Base-by-base conservation (phyloP, 2,329 filamentous ascomycete genomes). In the Geoglossum cookeanum region DNA sequence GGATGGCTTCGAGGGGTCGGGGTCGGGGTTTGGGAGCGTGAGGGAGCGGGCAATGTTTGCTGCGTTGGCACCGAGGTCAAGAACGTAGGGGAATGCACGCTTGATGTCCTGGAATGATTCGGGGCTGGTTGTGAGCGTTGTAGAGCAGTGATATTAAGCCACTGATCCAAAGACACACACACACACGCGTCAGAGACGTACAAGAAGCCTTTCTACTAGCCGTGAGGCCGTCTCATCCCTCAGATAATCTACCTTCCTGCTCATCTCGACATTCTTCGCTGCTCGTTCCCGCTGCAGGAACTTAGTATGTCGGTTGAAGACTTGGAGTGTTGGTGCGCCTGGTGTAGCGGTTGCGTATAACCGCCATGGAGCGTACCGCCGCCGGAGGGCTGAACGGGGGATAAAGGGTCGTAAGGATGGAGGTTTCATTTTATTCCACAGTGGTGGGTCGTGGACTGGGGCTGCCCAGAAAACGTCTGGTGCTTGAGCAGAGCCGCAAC, bases 61-160 rank as follows among this genome's bases (percentile, higher is more conserved):
- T 60, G 91, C 87, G 68, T 97, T 95, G 60, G 92, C 91, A 60
- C 92, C 92, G 35, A 96, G 81, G 69, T 98, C 92, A 60, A 98
- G 84, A 29, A 89, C 88, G 62, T 80, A 78, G 49, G 85, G 80
- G 64, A 94, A 96, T 58, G 81, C 76, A 35, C 92, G 85, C 65
- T 94, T 95, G 73, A 98, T 94, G 67, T 97, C 90, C 86, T 90
- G 61, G 22, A 22, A n/a, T 37, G 30, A 9, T 4, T 37, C 37
- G 7, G 5, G 8, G 1, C 33, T 32, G 6, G 47, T 48, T 22
- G 35, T 32, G 35, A 55, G 29, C 35, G 29, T 17, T 27, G 17
- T 37, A 22, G 29, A 27, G 4, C n/a, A 45, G 13, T 11, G 11
- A 13, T 27, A n/a, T 9, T 22, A 3, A n/a, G 22, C 17, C n/a